Base-by-base conservation (phyloP, 2,329 filamentous ascomycete genomes). In the Paramyrothecium sp. region DNA sequence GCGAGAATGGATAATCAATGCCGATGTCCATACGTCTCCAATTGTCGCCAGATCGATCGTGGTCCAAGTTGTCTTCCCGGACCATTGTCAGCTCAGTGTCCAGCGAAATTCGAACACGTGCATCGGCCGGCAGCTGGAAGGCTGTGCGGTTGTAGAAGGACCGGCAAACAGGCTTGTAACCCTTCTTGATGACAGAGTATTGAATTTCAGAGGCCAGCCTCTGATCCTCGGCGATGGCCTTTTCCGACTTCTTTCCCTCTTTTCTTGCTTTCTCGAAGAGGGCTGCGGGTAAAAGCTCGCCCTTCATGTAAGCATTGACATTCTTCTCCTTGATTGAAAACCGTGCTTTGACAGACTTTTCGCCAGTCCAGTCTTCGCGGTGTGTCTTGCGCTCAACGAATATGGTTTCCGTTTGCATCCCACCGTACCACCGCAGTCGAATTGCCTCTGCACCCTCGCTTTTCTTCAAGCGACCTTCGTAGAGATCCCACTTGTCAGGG, bases 131-230 rank as follows among this genome's bases (percentile, higher is more conserved):
- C 34, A 99, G 85, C 79, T 99, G 95, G 76, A 99, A 99, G 17
- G 95, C 95, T 4, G 94, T 98, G 54, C 95, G 91, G 78, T 99
- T 96, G 77, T 99, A 99, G 78, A 99, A 99, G 0, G 93, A 96
- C 61, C 95, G 87, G 64, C 92, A 96, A 50, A 97, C 93, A 0
- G 95, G 95, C 63, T 87, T 85, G 65, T 98, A 90, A 17, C 90
- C 89, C 66, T 94, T 89, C 66, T 92, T 92, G 59, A 99, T 82
- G 26, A 96, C 86, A 1, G 93, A 92, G 75, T 97, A 99, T 71
- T 99, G 95, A 53, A 98, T 86, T 77, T 99, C 95, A 53, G 88
- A 85, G 3, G 95, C 94, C 52, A 99, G 81, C 63, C 92, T 88
- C 78, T 97, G 92, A 58, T 97, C 88, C 65, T 97, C 89, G 23